phyloP scores from a whole-genome alignment of 352 stramenopile genomes.

The Pythium monospermum region DNA sequence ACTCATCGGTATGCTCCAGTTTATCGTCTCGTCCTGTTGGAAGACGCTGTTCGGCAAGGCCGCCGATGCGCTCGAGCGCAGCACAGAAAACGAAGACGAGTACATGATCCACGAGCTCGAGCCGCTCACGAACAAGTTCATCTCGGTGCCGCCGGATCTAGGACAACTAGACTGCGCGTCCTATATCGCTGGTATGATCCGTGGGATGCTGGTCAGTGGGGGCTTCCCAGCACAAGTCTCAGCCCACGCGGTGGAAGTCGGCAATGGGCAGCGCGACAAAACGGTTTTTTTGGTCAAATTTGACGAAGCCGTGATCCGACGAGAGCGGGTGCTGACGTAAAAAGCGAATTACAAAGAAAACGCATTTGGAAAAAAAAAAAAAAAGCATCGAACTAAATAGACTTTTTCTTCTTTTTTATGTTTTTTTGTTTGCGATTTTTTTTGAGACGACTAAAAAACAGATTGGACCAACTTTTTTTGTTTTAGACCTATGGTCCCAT shows the following conservation, averaged over 20 bases:
- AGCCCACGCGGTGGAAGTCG: conserved; percentile 68
- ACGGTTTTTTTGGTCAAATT: conserved; percentile 88
- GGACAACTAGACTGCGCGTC: conserved; percentile 95
- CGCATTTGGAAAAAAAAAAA: too few relatives aligned
- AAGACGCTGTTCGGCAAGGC: conserved; percentile 96
- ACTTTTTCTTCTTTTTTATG: too few relatives aligned
- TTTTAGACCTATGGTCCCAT: conserved; percentile 31
- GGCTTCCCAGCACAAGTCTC: conserved; percentile 79
- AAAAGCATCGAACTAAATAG: conserved; percentile 30
- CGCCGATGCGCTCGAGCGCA: conserved; percentile 94
- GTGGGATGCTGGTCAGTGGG: conserved; percentile 81
- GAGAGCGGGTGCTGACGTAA: conserved; percentile 64
- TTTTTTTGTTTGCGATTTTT: too few relatives aligned
- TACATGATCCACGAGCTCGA: conserved; percentile 97
- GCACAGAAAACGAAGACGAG: conserved; percentile 97
- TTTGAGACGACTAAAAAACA: too few relatives aligned
- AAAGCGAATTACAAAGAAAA: too few relatives aligned
- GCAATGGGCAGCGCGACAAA: conserved; percentile 58
- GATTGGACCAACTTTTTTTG: too few relatives aligned
- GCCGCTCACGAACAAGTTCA: conserved; percentile 94
- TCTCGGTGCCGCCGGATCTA: conserved; percentile 94
- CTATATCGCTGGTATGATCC: conserved; percentile 94
- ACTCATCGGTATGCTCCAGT: conserved; percentile 87
- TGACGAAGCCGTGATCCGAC: conserved; percentile 74
- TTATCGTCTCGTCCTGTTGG: conserved; percentile 93